Conservation (phyloP, 768 basidiomycete species). For the Leccinum obscurum region DNA sequence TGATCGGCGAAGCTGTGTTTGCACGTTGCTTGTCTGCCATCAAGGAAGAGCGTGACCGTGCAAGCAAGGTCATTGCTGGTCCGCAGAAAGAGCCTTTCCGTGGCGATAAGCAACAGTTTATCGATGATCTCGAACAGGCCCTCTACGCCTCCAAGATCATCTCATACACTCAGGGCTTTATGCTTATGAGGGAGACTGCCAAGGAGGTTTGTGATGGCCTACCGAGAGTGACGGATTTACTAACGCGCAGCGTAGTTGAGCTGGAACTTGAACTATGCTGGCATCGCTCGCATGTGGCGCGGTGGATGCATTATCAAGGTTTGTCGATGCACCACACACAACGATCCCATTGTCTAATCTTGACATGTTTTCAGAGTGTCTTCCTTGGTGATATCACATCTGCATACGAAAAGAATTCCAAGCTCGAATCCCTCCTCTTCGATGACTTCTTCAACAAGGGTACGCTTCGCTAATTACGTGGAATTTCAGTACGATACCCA, state of each 20-base stretch:
- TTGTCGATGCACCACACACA: slow-evolving; percentile 14
- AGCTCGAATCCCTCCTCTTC: slow-evolving; percentile 91
- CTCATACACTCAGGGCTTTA: slow-evolving; percentile 99
- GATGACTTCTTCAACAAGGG: slow-evolving; percentile 98
- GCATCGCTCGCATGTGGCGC: slow-evolving; percentile 99
- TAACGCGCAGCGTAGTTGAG: slow-evolving; percentile 43
- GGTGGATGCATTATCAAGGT: slow-evolving; percentile 99
- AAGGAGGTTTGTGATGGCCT: slow-evolving; percentile 62
- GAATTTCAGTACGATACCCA: slow-evolving; percentile 4
- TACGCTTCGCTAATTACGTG: slow-evolving; percentile 22
- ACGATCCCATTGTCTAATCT: slow-evolving; percentile 9
- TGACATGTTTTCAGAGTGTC: slow-evolving; percentile 57
- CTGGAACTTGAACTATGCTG: slow-evolving; percentile 97
- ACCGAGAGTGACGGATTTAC: neutral
- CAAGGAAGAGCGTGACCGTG: slow-evolving; percentile 93
- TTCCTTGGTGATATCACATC: slow-evolving; percentile 92
- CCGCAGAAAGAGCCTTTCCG: slow-evolving; percentile 93
- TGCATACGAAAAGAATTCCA: slow-evolving; percentile 82
- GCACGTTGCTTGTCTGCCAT: slow-evolving; percentile 96
- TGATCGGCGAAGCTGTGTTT: slow-evolving; percentile 99
- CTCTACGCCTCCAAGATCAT: slow-evolving; percentile 99
- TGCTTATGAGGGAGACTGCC: slow-evolving; percentile 98
- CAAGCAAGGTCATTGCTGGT: slow-evolving; percentile 87
- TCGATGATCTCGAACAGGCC: slow-evolving; percentile 98
- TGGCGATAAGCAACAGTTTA: slow-evolving; percentile 98